Percentiles rank a stretch among this genome's conserved stretches.
phyloP scores from a whole-genome alignment of 805 yeast genomes.

The Zygosaccharomyces gambellarensis region DNA sequence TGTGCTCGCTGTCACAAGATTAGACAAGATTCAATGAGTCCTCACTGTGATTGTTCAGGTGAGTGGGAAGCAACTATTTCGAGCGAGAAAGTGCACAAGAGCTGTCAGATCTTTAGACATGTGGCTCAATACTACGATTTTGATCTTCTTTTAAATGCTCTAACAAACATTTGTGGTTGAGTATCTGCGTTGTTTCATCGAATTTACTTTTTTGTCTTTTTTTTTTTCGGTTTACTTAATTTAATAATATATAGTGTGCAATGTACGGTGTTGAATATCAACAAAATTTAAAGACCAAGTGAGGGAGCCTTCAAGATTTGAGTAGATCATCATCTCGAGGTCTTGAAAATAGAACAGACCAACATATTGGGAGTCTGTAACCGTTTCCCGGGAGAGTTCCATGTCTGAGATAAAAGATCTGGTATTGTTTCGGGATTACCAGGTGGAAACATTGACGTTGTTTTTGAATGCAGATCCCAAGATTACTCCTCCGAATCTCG shows the following conservation, averaged over 20 bases:
- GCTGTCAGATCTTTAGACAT: conserved; percentile 47
- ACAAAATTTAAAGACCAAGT: not conserved
- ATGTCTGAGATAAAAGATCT: conserved; percentile 10
- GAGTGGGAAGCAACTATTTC: conserved; percentile 60
- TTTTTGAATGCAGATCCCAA: conserved; percentile 21
- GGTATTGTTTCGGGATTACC: conserved; percentile 26
- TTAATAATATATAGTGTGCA: not conserved
- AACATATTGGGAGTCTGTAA: not conserved
- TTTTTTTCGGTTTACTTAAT: not conserved
- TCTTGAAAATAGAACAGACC: not conserved
- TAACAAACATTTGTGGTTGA: not conserved
- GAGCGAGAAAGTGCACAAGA: conserved; percentile 41
- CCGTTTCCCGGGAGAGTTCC: not conserved
- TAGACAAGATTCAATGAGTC: conserved; percentile 62
- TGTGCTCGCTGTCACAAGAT: conserved; percentile 73
- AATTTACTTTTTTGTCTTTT: not conserved
- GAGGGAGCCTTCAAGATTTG: not conserved
- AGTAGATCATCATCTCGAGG: not conserved
- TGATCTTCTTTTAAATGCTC: conserved; percentile 40
- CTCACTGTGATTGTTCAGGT: conserved; percentile 86
- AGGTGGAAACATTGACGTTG: conserved; percentile 18
- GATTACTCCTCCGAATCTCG: conserved; percentile 23
- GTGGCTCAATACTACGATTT: conserved; percentile 60
- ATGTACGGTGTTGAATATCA: not conserved
- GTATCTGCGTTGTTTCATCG: not conserved